Evolutionary conservation across 768 basidiomycete species (phyloP), one percentile per base, ranked within the genome.

Genomic region (Suillus variegatus): DNA sequence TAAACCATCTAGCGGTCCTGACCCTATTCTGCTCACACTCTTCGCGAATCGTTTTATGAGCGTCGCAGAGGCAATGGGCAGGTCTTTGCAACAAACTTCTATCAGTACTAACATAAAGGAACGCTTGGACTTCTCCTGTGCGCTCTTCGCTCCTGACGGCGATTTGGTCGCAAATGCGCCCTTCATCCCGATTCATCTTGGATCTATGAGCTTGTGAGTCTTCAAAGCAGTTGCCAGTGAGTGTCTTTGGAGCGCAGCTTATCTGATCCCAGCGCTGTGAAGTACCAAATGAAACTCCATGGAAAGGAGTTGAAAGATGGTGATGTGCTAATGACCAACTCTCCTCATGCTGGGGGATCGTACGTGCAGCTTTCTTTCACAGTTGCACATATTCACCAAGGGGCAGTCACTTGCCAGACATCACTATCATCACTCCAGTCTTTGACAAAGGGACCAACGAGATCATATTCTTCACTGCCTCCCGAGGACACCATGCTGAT

Each of bases 41-140:
- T 98, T 97, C 71, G 93, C 94, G 13, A 96, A 97, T 72, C 91
- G 96, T 52, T 96, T 98, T 80, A 98, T 98, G 96, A 93, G 93
- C 71, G 93, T 98, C 22, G 95, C 95, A 10, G 95, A 97, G 74
- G 95, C 95, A 12, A 97, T 97, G 95, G 95, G 95, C 12, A 83
- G 92, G 58, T 92, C 92, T 0, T 80, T 96, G 28, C 93, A 92
- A 75, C 92, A 96, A 75, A 96, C 95, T 0, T 88, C 94, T 4
- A 95, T 95, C 71, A 77, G 91, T 73, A 95, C 94, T 18, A 96
- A 98, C 73, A 97, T 97, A 83, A 97, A 96, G 78, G 96, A 97
- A 76, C 86, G 96, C 4, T 86, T 97, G 55, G 96, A 97, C 77
- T 97, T 93, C 75, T 94, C 92, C 12, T 99, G 96, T 77, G 96